Evolutionary conservation across 768 basidiomycete genomes (phyloP).

Genomic region (Lentinula sp.): DNA sequence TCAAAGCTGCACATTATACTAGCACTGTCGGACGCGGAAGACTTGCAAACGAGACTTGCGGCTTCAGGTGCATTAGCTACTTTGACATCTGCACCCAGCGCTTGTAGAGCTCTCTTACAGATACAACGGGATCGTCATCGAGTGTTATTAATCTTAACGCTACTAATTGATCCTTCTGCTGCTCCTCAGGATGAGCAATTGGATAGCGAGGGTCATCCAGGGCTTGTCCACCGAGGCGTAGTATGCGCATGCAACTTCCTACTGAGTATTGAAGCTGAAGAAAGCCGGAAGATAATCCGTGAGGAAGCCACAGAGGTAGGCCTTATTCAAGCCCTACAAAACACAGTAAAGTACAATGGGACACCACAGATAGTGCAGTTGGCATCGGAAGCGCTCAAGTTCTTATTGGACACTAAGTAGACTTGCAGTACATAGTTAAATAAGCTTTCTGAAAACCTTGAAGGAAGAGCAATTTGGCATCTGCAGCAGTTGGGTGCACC

Average conservation of each 20-base stretch:
- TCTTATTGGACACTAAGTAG: conserved; percentile 9
- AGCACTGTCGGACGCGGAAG: conserved; percentile 83
- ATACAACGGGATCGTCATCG: conserved; percentile 63
- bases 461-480: no score
- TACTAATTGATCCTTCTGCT: conserved; percentile 57
- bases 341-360: conserved; percentile 37
- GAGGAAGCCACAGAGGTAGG: conserved; percentile 47
- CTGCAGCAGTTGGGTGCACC: no score
- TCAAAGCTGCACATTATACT: conserved; percentile 78
- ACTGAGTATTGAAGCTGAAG: conserved; percentile 34
- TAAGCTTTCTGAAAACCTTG: no score
- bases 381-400: conserved; percentile 46
- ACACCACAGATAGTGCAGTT: conserved; percentile 37
- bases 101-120: conserved; percentile 55
- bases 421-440: background rate
- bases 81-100: conserved; percentile 54
- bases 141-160: conserved; percentile 59
- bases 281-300: conserved; percentile 34
- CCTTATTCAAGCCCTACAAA: conserved; percentile 47
- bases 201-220: conserved; percentile 35
- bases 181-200: conserved; percentile 23
- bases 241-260: conserved; percentile 69
- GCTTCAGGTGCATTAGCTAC: conserved; percentile 87
- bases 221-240: conserved; percentile 72
- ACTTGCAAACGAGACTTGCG: conserved; percentile 80